Percentiles rank a stretch among this genome's conserved stretches.
phyloP scores from a whole-genome alignment of 345 rosid genomes.

The Syzygium jambos region DNA sequence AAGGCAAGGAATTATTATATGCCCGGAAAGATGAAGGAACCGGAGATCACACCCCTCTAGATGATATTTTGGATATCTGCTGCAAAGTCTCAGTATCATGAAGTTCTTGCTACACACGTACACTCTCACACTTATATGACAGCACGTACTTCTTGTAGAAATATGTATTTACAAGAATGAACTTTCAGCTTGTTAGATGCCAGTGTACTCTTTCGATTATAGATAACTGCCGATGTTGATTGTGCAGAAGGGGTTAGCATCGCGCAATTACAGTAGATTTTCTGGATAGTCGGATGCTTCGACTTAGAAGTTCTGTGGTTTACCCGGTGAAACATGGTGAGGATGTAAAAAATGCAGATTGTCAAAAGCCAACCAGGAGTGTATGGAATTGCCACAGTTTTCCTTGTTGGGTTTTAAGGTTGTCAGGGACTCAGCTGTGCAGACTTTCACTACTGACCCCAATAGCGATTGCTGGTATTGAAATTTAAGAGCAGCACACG shows the following conservation, averaged over 20 bases:
- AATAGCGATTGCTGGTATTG: background rate
- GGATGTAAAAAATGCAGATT: background rate
- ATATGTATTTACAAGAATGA: background rate
- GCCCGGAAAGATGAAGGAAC: conserved; percentile 79
- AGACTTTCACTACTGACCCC: background rate
- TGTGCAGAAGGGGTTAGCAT: background rate
- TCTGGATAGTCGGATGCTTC: background rate
- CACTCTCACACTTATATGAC: background rate
- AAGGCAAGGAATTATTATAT: conserved; percentile 65
- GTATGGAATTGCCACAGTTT: background rate
- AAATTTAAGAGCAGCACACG: background rate
- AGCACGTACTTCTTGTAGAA: background rate
- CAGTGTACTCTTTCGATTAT: background rate
- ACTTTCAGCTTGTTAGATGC: background rate
- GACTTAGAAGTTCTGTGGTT: background rate
- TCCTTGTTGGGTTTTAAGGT: background rate
- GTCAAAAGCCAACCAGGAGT: background rate
- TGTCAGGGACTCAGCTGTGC: background rate
- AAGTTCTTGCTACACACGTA: background rate
- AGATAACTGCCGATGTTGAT: background rate
- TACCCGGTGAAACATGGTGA: background rate
- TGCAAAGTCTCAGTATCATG: conserved; percentile 49
- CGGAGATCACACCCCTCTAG: conserved; percentile 75
- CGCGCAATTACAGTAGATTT: background rate
- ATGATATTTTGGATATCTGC: conserved; percentile 51